These are phyloP conservation scores for Rhynchospora breviuscula DNA, from an alignment of 176 grass and related monocot genomes.

Conservation along the genomic window DNA sequence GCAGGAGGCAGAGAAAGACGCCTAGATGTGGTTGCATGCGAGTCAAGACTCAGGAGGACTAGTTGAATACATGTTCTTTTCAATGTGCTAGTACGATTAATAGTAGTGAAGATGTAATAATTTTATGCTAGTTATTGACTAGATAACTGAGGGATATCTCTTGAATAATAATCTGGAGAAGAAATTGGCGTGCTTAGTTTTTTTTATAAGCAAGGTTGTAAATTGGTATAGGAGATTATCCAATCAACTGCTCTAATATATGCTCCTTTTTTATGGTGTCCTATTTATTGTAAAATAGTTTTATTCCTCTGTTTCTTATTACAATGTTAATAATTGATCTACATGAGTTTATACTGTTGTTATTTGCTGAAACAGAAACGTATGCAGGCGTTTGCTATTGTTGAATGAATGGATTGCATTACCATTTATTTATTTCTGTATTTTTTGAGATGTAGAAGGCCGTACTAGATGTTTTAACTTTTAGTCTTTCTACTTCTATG, in stretches of 20 bases:
- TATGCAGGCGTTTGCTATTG: too few species aligned
- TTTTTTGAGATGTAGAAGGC: too few species aligned
- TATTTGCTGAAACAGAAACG: neutral
- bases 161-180: constrained; percentile 9
- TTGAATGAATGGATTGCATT: too few species aligned
- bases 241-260: constrained; percentile 13
- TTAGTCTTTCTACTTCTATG: too few species aligned
- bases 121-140: constrained; percentile 29
- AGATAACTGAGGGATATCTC: constrained; percentile 13
- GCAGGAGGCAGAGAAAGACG: constrained; percentile 36
- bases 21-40: constrained; percentile 76
- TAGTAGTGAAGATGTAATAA: constrained; percentile 10
- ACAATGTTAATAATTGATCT: neutral
- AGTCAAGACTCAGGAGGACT: constrained; percentile 49
- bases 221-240: constrained; percentile 4
- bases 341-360: neutral
- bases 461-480: too few species aligned
- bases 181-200: neutral
- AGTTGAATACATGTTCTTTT: neutral
- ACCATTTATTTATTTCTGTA: too few species aligned
- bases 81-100: neutral
- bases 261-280: neutral
- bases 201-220: neutral
- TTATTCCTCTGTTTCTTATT: neutral
- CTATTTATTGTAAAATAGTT: neutral